phyloP scores from a whole-genome alignment of 2,329 filamentous ascomycete genomes.

The Colletotrichum tamarilloi region DNA sequence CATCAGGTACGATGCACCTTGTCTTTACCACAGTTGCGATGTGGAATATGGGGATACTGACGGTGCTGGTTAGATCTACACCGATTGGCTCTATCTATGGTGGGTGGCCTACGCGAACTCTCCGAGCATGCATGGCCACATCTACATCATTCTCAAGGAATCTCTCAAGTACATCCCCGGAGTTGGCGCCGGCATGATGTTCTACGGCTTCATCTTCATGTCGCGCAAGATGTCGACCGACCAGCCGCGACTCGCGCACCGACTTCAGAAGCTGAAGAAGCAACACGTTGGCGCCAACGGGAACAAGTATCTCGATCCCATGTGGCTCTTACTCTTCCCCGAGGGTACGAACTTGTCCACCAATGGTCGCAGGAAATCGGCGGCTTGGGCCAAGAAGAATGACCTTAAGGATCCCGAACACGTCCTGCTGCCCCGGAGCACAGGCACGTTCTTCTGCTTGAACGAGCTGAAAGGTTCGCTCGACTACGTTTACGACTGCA shows the following conservation, averaged over 20 bases:
- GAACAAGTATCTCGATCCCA: slow-evolving; percentile 73
- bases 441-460: slow-evolving; percentile 82
- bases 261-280: slow-evolving; percentile 76
- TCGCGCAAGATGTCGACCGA: slow-evolving; percentile 90
- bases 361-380: slow-evolving; percentile 77
- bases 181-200: slow-evolving; percentile 83
- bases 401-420: slow-evolving; percentile 79
- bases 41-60: slow-evolving; percentile 30
- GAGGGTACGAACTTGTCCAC: slow-evolving; percentile 85
- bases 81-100: slow-evolving; percentile 93
- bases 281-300: slow-evolving; percentile 64
- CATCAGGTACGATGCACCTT: slow-evolving; percentile 69
- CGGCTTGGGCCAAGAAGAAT: slow-evolving; percentile 80
- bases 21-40: background rate
- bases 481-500: slow-evolving; percentile 92
- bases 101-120: slow-evolving; percentile 87
- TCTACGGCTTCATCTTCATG: slow-evolving; percentile 92
- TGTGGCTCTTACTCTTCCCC: slow-evolving; percentile 91
- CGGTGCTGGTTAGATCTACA: slow-evolving; percentile 71
- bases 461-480: slow-evolving; percentile 79
- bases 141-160: slow-evolving; percentile 93
- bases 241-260: slow-evolving; percentile 78
- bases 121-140: slow-evolving; percentile 82
- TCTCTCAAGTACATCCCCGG: slow-evolving; percentile 85
- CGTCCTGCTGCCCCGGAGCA: slow-evolving; percentile 81